Base-by-base conservation (phyloP, 129 eudicot genomes). In the Flaveria bidentis region DNA sequence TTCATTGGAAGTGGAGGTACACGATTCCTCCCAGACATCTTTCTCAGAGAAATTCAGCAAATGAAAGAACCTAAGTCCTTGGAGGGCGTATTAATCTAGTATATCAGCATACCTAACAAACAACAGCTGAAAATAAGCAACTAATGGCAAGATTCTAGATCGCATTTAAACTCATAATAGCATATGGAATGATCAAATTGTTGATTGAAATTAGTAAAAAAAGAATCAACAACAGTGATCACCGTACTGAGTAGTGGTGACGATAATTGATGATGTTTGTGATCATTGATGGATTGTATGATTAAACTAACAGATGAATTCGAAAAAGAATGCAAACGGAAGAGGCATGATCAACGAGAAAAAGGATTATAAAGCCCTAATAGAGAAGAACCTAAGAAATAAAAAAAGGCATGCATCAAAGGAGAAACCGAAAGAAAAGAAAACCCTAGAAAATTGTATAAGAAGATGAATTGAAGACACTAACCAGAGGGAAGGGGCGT, bases 21-120 rank as follows among this genome's bases (percentile, higher is more conserved):
- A 73, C 87, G 96, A 71, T 87, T 90, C 86, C 98, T 88, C 76
- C 91, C 90, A 16, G 95, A 80, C 98, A 93, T 90, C 69, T 74
- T 76, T 67, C 70, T 46, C 50, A 44, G 28, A 6, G 2, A 73
- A 73, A 30, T 28, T 73, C 52, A 64, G 64, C n/a, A 51, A 12
- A 39, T 25, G 61, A 62, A 50, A 71, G 39, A 72, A 25, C 56
- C 30, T 36, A 71, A 52, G 66, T 71, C 57, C 67, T 23, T 62
- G 10, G 9, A 10, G 49, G 30, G 23, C 42, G 26, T 56, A 15
- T 20, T 6, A 13, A 20, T 76, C 53, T 76, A 30, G 65, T 18
- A 60, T 65, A 18, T 16, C 4, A 22, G 7, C n/a, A 13, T 16
- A 65, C 65, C 80, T 65, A 63, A 63, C 12, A 25, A 50, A n/a